Evolutionary conservation across 192 early-diverging fungal genomes (phyloP).

Genomic region (Glomus cerebriforme): DNA sequence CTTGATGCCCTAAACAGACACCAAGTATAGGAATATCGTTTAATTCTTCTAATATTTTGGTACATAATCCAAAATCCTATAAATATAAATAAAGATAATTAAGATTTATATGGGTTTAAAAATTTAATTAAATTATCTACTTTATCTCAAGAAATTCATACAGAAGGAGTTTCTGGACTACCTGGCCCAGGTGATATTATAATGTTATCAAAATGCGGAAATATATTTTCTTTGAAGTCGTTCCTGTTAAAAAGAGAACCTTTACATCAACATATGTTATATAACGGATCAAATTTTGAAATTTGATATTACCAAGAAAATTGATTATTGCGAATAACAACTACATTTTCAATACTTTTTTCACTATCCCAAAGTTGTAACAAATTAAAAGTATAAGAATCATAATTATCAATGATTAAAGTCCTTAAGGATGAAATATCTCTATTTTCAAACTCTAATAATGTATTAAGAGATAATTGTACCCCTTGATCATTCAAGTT

Average conservation of each 20-base stretch:
- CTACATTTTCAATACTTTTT: constrained; percentile 44
- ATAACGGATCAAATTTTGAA: not conserved
- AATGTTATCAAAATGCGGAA: constrained; percentile 85
- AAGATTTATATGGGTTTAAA: no score
- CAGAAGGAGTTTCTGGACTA: constrained; percentile 62
- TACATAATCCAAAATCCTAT: constrained; percentile 83
- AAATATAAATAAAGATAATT: no score
- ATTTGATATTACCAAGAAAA: constrained; percentile 67
- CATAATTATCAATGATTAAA: constrained; percentile 95
- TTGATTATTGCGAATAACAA: constrained; percentile 94
- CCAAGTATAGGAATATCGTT: constrained; percentile 78
- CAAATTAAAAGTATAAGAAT: constrained; percentile 98
- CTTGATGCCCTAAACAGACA: constrained; percentile 94
- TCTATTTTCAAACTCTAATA: not conserved
- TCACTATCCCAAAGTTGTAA: constrained; percentile 62
- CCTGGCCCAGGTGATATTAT: constrained; percentile 97
- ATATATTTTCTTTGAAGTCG: constrained; percentile 54
- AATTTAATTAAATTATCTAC: not conserved
- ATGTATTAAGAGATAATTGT: not conserved
- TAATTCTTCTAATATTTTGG: constrained; percentile 51
- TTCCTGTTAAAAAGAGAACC: constrained; percentile 45
- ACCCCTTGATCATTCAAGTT: not conserved
- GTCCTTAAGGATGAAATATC: constrained; percentile 45
- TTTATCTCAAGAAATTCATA: constrained; percentile 29
- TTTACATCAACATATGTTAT: not conserved